Evolutionary conservation across 2,329 filamentous ascomycete genomes (phyloP), one percentile per base, ranked within the genome.

Genomic region (Metarhizium anisopliae): DNA sequence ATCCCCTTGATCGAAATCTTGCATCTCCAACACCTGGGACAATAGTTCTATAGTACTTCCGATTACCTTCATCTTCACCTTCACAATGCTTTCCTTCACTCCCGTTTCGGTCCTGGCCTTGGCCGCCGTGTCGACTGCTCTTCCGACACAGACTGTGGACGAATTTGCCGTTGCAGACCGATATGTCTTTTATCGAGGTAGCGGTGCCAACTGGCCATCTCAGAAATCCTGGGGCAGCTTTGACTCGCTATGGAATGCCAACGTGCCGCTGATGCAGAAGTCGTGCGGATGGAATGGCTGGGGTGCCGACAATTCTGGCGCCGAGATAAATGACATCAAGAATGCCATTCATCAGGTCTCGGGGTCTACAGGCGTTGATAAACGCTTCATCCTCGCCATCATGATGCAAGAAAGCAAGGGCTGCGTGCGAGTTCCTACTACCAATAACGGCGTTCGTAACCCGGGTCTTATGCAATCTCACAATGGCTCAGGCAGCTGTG

Each of bases 361-460:
- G 4, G 47, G 51, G 8, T 50, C 56, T 10, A 60, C 63, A 0
- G 58, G 61, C 18, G 61, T 76, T 30, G 72, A 75, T 57, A 58
- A 63, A 42, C 71, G 74, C 50, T 73, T 74, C 56, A 73, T 77
- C 59, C 64, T 77, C 14, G 69, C 72, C 18, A 64, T 76, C 57
- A 59, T 76, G 38, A 68, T 76, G 65, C 74, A 76, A 59, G 74
- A 77, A 59, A 72, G 68, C 60, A 69, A 68, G 55, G 74, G 74
- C 52, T 75, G 73, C 61, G 72, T 76, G 30, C 72, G 73, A 36
- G 72, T 68, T 32, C 64, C 60, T 2, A 73, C 72, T 20, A 74
- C 72, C 49, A 62, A 69, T 65, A 68, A 74, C 61, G 69, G 70
- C n/a, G 70, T 74, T 32, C 56, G 56, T 57, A 76, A 76, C 64